phyloP scores from a whole-genome alignment of 1,284 basidiomycete species.

The Boletus sp. region DNA sequence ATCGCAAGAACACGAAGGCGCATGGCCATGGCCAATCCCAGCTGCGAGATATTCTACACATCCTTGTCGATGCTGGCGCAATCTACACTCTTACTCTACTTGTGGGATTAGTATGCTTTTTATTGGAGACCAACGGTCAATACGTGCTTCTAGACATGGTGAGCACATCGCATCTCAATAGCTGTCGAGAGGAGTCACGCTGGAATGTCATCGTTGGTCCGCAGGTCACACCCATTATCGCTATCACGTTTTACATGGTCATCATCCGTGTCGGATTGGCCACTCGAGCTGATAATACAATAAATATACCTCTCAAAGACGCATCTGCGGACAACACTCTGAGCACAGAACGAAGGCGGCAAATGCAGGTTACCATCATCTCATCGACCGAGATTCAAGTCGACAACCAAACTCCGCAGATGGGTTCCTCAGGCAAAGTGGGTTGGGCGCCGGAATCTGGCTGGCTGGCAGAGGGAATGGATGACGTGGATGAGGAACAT shows the following conservation, averaged over 20 bases:
- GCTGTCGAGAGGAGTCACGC: not conserved
- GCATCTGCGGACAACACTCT: not conserved
- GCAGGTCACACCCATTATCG: conserved; percentile 14
- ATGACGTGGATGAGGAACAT: too few species aligned
- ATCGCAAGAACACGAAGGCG: conserved; percentile 11
- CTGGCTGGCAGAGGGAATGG: too few species aligned
- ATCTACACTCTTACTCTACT: conserved; percentile 29
- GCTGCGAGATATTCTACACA: conserved; percentile 19
- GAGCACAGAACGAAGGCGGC: not conserved
- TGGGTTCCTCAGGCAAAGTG: too few species aligned
- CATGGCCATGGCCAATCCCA: conserved; percentile 4
- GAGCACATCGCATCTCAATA: not conserved
- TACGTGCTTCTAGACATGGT: conserved; percentile 29
- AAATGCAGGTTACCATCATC: not conserved
- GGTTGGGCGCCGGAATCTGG: too few species aligned
- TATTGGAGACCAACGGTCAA: conserved; percentile 12
- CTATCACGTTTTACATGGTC: conserved; percentile 13
- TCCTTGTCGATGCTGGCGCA: conserved; percentile 29
- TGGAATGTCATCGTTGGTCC: not conserved
- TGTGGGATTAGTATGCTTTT: conserved; percentile 13
- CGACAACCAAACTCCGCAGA: not conserved
- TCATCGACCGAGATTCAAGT: not conserved
- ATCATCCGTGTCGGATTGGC: conserved; percentile 7
- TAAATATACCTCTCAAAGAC: not conserved
- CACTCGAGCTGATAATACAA: not conserved